These are phyloP conservation scores for Nectriaceae sp. DNA, from an alignment of 2,329 filamentous ascomycete species.

Conservation along the genomic window DNA sequence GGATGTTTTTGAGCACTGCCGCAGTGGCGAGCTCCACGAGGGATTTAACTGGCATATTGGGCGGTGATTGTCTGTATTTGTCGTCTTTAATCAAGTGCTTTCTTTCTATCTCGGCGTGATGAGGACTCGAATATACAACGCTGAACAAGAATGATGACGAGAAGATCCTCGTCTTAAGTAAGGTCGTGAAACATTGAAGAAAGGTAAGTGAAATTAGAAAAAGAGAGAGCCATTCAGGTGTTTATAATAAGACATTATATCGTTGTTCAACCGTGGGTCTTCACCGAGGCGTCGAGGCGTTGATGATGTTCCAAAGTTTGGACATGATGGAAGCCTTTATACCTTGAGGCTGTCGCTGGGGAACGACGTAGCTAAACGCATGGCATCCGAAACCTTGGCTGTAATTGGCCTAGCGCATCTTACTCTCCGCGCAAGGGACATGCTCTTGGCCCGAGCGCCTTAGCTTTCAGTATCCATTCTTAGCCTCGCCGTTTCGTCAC, in stretches of 20 bases:
- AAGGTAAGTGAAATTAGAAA: background rate
- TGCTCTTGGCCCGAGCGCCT: slow-evolving; percentile 1
- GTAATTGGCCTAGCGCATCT: background rate
- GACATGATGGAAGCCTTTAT: background rate
- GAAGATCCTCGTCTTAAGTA: slow-evolving; percentile 6
- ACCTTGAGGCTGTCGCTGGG: background rate
- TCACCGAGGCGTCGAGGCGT: too few species aligned
- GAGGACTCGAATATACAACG: slow-evolving; percentile 1
- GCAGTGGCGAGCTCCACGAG: slow-evolving; percentile 53
- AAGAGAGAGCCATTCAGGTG: background rate
- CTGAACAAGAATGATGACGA: background rate
- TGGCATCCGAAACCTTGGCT: background rate
- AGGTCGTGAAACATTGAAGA: background rate
- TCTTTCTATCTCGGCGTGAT: background rate
- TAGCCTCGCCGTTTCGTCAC: slow-evolving; percentile 22
- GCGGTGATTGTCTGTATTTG: too few species aligned
- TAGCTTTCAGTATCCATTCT: background rate
- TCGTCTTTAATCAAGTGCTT: background rate
- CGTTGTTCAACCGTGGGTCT: too few species aligned
- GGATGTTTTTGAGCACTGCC: slow-evolving; percentile 55
- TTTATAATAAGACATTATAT: background rate
- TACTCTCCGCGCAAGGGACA: background rate
- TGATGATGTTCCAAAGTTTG: too few species aligned
- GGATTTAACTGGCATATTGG: slow-evolving; percentile 47
- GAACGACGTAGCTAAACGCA: too few species aligned